These are phyloP conservation scores for Stephania cephalantha DNA, from an alignment of 164 flowering plant genomes.

Conservation along the genomic window DNA sequence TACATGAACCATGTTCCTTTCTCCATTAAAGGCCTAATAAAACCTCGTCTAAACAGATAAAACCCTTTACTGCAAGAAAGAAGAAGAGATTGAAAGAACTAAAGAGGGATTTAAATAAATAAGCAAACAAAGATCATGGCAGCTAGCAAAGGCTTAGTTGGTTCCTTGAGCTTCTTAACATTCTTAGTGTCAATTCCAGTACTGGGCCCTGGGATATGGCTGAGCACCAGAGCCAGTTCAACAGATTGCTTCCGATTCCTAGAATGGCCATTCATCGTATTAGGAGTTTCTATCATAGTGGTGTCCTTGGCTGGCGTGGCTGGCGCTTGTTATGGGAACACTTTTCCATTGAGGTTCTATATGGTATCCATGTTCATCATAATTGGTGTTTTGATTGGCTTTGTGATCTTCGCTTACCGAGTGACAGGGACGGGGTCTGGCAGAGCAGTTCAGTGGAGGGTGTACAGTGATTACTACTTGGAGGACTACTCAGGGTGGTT, in stretches of 20 bases:
- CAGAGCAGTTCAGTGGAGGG: slow-evolving; percentile 33
- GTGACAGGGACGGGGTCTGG: slow-evolving; percentile 87
- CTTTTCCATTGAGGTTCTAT: slow-evolving; percentile 62
- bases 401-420: slow-evolving; percentile 71
- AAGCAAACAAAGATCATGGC: slow-evolving; percentile 29
- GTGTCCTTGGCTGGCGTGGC: slow-evolving; percentile 86
- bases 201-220: slow-evolving; percentile 90
- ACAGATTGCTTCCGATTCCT: slow-evolving; percentile 83
- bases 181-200: slow-evolving; percentile 75
- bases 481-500: slow-evolving; percentile 89
- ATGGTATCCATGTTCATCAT: slow-evolving; percentile 72
- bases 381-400: slow-evolving; percentile 61
- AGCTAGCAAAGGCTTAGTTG: slow-evolving; percentile 62
- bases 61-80: background rate
- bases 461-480: slow-evolving; percentile 59
- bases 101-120: background rate
- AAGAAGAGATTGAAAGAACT: background rate
- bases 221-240: slow-evolving; percentile 68
- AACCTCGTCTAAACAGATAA: background rate
- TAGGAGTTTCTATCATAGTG: slow-evolving; percentile 70
- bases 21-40: background rate
- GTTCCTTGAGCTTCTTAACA: slow-evolving; percentile 66
- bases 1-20: background rate
- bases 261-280: slow-evolving; percentile 80
- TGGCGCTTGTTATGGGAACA: slow-evolving; percentile 89